A percentile compares a stretch with the other conserved stretches of the same genome.
Conservation (phyloP, 768 basidiomycete genomes). For the Leccinum uliginosum region DNA sequence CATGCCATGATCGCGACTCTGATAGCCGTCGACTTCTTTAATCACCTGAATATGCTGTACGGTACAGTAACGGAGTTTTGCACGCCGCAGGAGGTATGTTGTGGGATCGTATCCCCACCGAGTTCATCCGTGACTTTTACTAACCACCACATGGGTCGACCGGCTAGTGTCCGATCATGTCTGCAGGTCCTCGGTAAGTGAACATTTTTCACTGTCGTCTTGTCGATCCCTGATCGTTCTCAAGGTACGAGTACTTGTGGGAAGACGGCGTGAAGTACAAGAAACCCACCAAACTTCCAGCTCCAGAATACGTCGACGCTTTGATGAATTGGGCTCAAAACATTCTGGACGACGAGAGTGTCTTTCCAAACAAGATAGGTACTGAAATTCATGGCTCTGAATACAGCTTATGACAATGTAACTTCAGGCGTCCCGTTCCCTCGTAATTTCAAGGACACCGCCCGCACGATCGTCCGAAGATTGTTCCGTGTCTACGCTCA, state of each 20-base stretch:
- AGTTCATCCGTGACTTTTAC: conserved; percentile 4
- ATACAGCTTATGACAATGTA: neutral
- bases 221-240: conserved; percentile 5
- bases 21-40: conserved; percentile 98
- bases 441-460: conserved; percentile 82
- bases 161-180: conserved; percentile 88
- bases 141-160: conserved; percentile 2
- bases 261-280: conserved; percentile 87
- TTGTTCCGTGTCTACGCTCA: conserved; percentile 98
- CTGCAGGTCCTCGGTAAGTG: conserved; percentile 83
- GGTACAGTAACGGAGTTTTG: conserved; percentile 99
- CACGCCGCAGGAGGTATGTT: conserved; percentile 80
- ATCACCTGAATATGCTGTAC: conserved; percentile 98
- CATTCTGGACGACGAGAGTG: conserved; percentile 83
- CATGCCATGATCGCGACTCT: conserved; percentile 1
- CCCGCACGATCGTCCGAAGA: conserved; percentile 87
- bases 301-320: conserved; percentile 94
- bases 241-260: conserved; percentile 92
- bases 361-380: conserved; percentile 97
- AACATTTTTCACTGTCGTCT: neutral
- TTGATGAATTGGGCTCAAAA: conserved; percentile 98
- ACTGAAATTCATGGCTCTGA: conserved; percentile 13
- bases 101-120: neutral
- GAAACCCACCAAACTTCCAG: conserved; percentile 88
- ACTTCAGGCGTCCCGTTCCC: conserved; percentile 82